A percentile compares a stretch with the other conserved stretches of the same genome.
These are phyloP conservation scores for Cadophora luteo-olivacea DNA, from an alignment of 2,329 filamentous ascomycete species.

Conservation along the genomic window DNA sequence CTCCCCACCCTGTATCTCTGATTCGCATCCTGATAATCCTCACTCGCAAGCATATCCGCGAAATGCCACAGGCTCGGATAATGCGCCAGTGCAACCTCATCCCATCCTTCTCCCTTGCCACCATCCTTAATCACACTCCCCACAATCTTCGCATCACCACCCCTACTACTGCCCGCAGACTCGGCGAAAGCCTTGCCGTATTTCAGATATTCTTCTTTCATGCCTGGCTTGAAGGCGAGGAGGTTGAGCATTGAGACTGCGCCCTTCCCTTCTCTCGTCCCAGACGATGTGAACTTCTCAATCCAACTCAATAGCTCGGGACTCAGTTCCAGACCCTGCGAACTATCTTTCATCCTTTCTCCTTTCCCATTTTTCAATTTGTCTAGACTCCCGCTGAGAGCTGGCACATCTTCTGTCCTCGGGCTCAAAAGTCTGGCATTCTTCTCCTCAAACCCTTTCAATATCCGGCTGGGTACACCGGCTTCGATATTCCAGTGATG, in stretches of 20 bases:
- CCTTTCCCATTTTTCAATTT: constrained; percentile 39
- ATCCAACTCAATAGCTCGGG: constrained; percentile 59
- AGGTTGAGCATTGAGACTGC: constrained; percentile 70
- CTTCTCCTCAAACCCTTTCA: constrained; percentile 46
- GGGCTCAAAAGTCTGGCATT: constrained; percentile 50
- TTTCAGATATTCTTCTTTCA: constrained; percentile 59
- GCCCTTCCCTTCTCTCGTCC: constrained; percentile 41
- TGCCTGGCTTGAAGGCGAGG: constrained; percentile 59
- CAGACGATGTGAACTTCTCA: constrained; percentile 40
- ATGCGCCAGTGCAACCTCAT: constrained; percentile 69
- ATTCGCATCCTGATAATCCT: constrained; percentile 66
- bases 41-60: constrained; percentile 63
- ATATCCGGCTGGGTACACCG: constrained; percentile 52
- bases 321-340: constrained; percentile 60
- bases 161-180: constrained; percentile 57
- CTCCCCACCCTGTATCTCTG: constrained; percentile 56
- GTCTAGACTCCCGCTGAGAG: constrained; percentile 45
- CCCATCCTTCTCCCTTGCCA: constrained; percentile 51
- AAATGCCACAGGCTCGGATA: constrained; percentile 69
- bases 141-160: constrained; percentile 66
- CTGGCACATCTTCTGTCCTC: constrained; percentile 43
- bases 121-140: constrained; percentile 57
- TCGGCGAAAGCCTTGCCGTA: constrained; percentile 62
- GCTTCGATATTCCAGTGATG: constrained; percentile 48
- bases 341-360: constrained; percentile 41